Percentiles rank a stretch among this genome's conserved stretches.
phyloP scores from a whole-genome alignment of 306 rosid genomes.

The Cicer yamashitae region DNA sequence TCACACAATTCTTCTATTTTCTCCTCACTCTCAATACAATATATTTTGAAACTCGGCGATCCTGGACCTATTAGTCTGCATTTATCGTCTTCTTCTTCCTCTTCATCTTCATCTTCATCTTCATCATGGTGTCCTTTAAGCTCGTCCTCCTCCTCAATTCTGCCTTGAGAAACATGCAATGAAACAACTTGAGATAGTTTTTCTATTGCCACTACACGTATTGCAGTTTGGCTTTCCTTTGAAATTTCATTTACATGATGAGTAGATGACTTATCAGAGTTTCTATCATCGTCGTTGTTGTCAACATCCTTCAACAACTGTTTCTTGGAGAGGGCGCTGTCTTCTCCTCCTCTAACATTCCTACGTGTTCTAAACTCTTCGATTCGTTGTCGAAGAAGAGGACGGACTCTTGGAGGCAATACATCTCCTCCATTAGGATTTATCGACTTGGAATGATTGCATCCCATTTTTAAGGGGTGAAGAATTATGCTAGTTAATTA shows the following conservation, averaged over 20 bases:
- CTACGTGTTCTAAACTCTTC: conserved; percentile 52
- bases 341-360: conserved; percentile 7
- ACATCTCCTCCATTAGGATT: conserved; percentile 45
- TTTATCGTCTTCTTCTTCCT: not conserved
- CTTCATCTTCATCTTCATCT: not conserved
- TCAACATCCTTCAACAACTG: conserved; percentile 43
- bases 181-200: conserved; percentile 47
- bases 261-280: not conserved
- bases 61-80: conserved; percentile 46
- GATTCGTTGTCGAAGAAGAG: conserved; percentile 45
- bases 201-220: not conserved
- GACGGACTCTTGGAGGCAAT: conserved; percentile 54
- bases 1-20: not conserved
- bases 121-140: not conserved
- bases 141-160: not conserved
- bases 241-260: not conserved
- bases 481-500: not conserved
- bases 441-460: conserved; percentile 50
- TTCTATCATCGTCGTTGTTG: conserved; percentile 34
- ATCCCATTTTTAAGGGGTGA: conserved; percentile 51
- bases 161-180: not conserved
- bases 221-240: not conserved
- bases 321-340: conserved; percentile 45
- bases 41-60: conserved; percentile 82
- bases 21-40: conserved; percentile 45